Base-by-base conservation (phyloP, 805 yeast species). In the Saturnispora hagleri region DNA sequence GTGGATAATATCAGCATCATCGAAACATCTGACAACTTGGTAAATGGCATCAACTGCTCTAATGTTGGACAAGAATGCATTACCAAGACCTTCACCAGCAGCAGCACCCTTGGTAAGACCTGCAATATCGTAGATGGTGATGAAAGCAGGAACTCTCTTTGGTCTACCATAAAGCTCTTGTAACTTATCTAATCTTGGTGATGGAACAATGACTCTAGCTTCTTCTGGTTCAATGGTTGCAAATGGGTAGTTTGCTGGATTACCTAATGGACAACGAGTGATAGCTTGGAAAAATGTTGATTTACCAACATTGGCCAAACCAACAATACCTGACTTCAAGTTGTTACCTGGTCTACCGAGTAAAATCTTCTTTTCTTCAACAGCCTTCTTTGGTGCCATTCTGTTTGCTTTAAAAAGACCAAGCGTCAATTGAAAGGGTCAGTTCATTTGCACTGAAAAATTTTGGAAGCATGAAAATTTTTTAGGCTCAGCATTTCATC, bases 141-240 rank as follows among this genome's bases (percentile, higher is more conserved):
- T 81, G 66, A 77, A 84, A 17, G 98, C 97, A 54, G 97, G 97
- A 54, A 91, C 89, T 66, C 81, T 81, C 61, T 86, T 79, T 63
- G 88, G 86, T 55, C 97, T 91, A 54, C 79, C 77, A 77, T 89
- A 93, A 62, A 85, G 71, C 48, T 79, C 79, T 62, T 79, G 77
- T 50, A 93, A 77, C 55, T 75, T 78, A 62, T 91, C 95, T 63
- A 93, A 82, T 68, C 96, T 82, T 55, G 85, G 79, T 55, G 96
- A 87, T 62, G 97, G 97, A 55, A 93, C 98, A 59, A 83, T 81
- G 51, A 91, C 96, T 68, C 95, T 82, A 46, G 98, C 97, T 74
- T 91, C 97, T 73, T 93, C 98, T 51, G 99, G 98, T 61, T 91
- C 97, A 67, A 89, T 89, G 52, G 99, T 91, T 43, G 99, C 99